phyloP scores from a whole-genome alignment of 106 monocot genomes.

The Cymbidium sinense region DNA sequence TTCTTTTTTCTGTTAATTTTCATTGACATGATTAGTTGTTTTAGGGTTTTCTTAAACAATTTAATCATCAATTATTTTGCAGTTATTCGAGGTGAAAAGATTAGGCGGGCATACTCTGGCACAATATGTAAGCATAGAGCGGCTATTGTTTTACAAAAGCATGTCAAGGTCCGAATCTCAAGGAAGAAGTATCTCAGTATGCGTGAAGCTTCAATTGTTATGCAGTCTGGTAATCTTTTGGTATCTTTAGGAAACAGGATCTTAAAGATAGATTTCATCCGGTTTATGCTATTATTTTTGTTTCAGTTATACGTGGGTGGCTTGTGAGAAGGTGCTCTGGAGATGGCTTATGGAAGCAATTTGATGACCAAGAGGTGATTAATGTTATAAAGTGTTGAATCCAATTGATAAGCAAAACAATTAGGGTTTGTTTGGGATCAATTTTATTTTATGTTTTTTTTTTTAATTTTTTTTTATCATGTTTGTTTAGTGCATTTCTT shows the following conservation, averaged over 20 bases:
- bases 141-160: conserved; percentile 53
- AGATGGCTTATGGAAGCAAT: conserved; percentile 30
- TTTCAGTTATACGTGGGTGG: conserved; percentile 73
- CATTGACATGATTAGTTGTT: no score
- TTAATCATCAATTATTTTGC: neutral
- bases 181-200: conserved; percentile 49
- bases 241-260: neutral
- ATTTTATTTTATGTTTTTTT: no score
- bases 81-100: conserved; percentile 73
- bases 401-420: no score
- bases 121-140: conserved; percentile 49
- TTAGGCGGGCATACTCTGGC: conserved; percentile 33
- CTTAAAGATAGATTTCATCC: neutral
- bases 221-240: conserved; percentile 70
- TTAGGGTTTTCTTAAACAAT: neutral
- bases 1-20: no score
- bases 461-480: no score
- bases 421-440: no score
- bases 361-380: conserved; percentile 43
- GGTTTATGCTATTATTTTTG: neutral
- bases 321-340: conserved; percentile 71
- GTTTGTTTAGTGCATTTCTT: no score
- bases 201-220: conserved; percentile 48
- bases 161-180: conserved; percentile 32
- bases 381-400: no score